A percentile compares a stretch with the other conserved stretches of the same genome.
These are phyloP conservation scores for Fonsecaea pedrosoi DNA, from an alignment of 2,329 filamentous ascomycete species.

Conservation along the genomic window DNA sequence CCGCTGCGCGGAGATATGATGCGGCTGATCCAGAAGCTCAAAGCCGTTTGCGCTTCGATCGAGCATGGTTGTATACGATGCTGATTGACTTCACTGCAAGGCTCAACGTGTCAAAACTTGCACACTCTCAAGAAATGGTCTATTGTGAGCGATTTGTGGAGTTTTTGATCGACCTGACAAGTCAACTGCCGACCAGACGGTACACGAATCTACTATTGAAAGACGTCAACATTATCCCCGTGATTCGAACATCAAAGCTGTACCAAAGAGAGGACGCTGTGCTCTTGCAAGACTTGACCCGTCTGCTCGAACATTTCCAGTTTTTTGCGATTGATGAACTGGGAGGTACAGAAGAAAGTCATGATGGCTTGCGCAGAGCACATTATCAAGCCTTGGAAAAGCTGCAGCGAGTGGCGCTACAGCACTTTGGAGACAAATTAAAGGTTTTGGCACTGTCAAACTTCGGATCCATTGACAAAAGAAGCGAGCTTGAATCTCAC, in stretches of 20 bases:
- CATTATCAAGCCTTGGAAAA: slow-evolving; percentile 79
- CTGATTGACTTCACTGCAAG: slow-evolving; percentile 80
- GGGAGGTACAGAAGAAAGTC: slow-evolving; percentile 76
- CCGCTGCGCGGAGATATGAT: slow-evolving; percentile 83
- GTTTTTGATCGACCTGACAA: slow-evolving; percentile 86
- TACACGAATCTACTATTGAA: slow-evolving; percentile 89
- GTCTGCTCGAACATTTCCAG: slow-evolving; percentile 83
- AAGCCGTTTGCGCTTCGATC: slow-evolving; percentile 83
- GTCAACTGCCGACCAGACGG: slow-evolving; percentile 88
- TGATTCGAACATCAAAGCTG: slow-evolving; percentile 77
- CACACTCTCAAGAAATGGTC: slow-evolving; percentile 64
- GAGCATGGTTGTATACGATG: slow-evolving; percentile 89
- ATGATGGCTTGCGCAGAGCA: slow-evolving; percentile 75
- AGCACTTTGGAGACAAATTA: slow-evolving; percentile 85
- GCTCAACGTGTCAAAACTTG: slow-evolving; percentile 62
- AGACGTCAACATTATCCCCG: slow-evolving; percentile 81
- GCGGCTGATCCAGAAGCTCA: slow-evolving; percentile 80
- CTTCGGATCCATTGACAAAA: slow-evolving; percentile 83
- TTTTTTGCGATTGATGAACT: slow-evolving; percentile 92
- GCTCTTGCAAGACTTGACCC: slow-evolving; percentile 79
- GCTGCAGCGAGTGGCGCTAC: slow-evolving; percentile 78
- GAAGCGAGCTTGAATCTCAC: slow-evolving; percentile 77
- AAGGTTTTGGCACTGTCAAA: slow-evolving; percentile 92
- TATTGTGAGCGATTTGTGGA: slow-evolving; percentile 96
- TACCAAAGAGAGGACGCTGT: slow-evolving; percentile 76